Conservation (phyloP, 2,329 filamentous ascomycete species). For the Nothophoma quercina region DNA sequence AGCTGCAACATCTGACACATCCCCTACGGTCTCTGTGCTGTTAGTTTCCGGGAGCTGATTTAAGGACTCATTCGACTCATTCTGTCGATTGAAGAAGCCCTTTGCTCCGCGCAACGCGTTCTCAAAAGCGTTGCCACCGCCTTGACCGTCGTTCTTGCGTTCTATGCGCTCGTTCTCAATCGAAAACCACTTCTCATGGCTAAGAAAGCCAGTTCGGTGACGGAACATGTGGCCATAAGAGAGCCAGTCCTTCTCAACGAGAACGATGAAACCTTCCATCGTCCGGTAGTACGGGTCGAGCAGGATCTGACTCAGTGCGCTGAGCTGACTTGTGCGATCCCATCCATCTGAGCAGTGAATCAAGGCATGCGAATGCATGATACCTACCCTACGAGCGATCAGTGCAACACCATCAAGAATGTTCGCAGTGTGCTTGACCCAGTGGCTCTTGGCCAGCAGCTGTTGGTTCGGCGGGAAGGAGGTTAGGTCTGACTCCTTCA, state of each 20-base stretch:
- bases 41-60: constrained; percentile 60
- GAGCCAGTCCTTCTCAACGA: constrained; percentile 97
- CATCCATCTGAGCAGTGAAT: constrained; percentile 99
- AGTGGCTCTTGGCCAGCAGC: constrained; percentile 80
- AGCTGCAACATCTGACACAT: constrained; percentile 53
- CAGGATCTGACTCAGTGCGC: constrained; percentile 89
- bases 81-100: constrained; percentile 86
- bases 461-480: constrained; percentile 83
- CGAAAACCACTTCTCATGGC: constrained; percentile 92
- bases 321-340: constrained; percentile 96
- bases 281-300: constrained; percentile 96
- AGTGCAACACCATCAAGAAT: constrained; percentile 84
- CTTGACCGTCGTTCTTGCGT: constrained; percentile 42
- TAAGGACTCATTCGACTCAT: constrained; percentile 69
- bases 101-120: constrained; percentile 85
- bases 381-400: constrained; percentile 86
- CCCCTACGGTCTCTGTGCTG: constrained; percentile 60
- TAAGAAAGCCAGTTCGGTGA: constrained; percentile 85
- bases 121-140: constrained; percentile 78
- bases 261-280: constrained; percentile 89
- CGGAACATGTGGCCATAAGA: constrained; percentile 98
- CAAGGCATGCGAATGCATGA: constrained; percentile 91
- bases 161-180: constrained; percentile 81
- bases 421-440: constrained; percentile 87
- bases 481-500: constrained; percentile 92